Conservation (phyloP, 257 asterid species). For the Haberlea rhodopensis region DNA sequence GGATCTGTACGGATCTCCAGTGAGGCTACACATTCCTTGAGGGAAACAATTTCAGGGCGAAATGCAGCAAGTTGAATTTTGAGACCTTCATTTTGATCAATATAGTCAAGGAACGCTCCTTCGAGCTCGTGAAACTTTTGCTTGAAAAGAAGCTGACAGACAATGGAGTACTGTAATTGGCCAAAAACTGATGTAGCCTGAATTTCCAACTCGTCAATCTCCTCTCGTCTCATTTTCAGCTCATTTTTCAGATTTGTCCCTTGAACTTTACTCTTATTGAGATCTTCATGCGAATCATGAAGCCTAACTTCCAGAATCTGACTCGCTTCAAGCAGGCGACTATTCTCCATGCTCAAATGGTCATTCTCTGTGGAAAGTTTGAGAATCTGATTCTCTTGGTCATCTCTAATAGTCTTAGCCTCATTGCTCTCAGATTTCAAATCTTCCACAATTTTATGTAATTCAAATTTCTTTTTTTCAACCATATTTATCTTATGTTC, state of each 20-base stretch:
- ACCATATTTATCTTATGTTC: conserved; percentile 39
- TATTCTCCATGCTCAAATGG: conserved; percentile 41
- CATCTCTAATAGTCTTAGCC: conserved; percentile 33
- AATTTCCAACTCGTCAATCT: conserved; percentile 54
- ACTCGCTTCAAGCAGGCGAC: conserved; percentile 37
- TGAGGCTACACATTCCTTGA: conserved; percentile 65
- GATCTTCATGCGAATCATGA: conserved; percentile 39
- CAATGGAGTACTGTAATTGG: conserved; percentile 55
- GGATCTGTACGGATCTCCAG: conserved; percentile 55
- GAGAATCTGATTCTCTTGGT: conserved; percentile 42
- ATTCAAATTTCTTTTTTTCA: conserved; percentile 46
- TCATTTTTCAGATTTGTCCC: conserved; percentile 47
- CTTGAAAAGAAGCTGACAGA: conserved; percentile 60
- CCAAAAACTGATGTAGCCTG: conserved; percentile 48
- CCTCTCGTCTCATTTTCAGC: conserved; percentile 45
- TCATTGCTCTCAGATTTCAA: conserved; percentile 34
- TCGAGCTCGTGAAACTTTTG: conserved; percentile 69
- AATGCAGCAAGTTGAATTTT: conserved; percentile 53
- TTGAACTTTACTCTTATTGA: conserved; percentile 36
- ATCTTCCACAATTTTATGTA: conserved; percentile 37
- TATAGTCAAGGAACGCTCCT: conserved; percentile 41
- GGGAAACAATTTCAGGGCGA: conserved; percentile 58
- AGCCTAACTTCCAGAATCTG: conserved; percentile 40
- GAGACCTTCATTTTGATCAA: conserved; percentile 53
- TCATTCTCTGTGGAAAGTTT: conserved; percentile 41